Evolutionary conservation across 2,329 filamentous ascomycete species (phyloP).

Genomic region (Aphanocladium album): DNA sequence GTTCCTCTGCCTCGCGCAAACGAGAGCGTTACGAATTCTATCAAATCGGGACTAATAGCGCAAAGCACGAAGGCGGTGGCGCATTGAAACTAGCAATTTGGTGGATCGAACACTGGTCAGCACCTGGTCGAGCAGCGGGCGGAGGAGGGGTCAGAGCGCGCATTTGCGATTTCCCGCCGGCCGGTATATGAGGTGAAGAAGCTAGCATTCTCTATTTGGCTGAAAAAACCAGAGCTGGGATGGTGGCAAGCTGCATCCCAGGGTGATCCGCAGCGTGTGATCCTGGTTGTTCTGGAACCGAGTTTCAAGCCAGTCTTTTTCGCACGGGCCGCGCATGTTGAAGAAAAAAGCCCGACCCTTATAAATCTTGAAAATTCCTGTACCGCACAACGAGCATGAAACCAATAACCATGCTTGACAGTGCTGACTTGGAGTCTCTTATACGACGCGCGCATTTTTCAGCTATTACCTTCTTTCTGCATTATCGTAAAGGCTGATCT

Average conservation of each 20-base stretch:
- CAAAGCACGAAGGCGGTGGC: not conserved
- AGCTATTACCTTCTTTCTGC: not conserved
- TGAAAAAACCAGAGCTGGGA: not conserved
- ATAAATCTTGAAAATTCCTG: not conserved
- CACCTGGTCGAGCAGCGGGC: not conserved
- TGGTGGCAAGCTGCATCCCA: not conserved
- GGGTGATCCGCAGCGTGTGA: not conserved
- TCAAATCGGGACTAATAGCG: not conserved
- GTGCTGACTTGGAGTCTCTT: not conserved
- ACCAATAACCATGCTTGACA: not conserved
- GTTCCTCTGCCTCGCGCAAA: not conserved
- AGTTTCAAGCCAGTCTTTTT: not conserved
- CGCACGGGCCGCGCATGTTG: conserved; percentile 2
- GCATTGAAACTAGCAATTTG: conserved; percentile 1
- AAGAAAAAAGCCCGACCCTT: not conserved
- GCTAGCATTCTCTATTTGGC: not conserved
- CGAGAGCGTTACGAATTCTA: not conserved
- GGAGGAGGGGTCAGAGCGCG: conserved; percentile 1
- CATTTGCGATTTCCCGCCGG: not conserved
- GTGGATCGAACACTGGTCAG: not conserved
- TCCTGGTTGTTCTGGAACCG: not conserved
- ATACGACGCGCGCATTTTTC: not conserved
- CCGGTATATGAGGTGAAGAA: not conserved
- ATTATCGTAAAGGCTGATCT: not conserved
- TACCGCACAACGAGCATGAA: not conserved